Evolutionary conservation across 352 stramenopile species (phyloP), one percentile per base, ranked within the genome.

Genomic region (Hyaloperonospora brassicae): DNA sequence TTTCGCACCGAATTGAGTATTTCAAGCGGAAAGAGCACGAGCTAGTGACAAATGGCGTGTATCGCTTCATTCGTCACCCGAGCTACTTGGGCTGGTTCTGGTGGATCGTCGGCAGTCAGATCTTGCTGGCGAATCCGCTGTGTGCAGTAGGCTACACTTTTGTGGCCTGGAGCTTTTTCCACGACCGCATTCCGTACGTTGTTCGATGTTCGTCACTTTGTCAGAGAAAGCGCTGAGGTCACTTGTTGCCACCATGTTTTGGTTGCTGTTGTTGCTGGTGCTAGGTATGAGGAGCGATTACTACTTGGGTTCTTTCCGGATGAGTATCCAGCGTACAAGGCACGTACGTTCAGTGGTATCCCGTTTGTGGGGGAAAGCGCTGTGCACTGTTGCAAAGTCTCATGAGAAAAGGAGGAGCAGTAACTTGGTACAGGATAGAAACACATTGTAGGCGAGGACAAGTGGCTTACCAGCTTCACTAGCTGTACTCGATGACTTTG

Each of bases 1-100:
- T 98, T 60, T 97, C 95, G 31, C 95, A 98, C 62, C 81, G 92
- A 27, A 98, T 98, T 66, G 89, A 98, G 75, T 85, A 87, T 50
- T 66, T 83, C 50, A 97, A 97, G 64, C 86, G 92, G 48, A 79
- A 97, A 39, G 90, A 97, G 59, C 95, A 98, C 61, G 59, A 89
- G 44, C 64, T 98, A 34, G 84, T 98, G 9, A 98, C 93, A 2
- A 67, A 96, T 68, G 89, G 89, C 58, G 69, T 97, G 41, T 98
- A 98, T 65, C 79, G 70, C 38, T 90, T 83, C 52, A 76, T 98
- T 50, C 86, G 95, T 34, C 95, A 98, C 72, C 94, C 94, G 58
- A 96, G 84, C 23, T 98, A 98, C 67, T 72, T 96, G 41, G 95
- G 95, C 61, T 98, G 96, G 87, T 98, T 97, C 62, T 96, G 93